Evolutionary conservation across 345 rosid genomes (phyloP).

Genomic region (Salix arbutifolia): DNA sequence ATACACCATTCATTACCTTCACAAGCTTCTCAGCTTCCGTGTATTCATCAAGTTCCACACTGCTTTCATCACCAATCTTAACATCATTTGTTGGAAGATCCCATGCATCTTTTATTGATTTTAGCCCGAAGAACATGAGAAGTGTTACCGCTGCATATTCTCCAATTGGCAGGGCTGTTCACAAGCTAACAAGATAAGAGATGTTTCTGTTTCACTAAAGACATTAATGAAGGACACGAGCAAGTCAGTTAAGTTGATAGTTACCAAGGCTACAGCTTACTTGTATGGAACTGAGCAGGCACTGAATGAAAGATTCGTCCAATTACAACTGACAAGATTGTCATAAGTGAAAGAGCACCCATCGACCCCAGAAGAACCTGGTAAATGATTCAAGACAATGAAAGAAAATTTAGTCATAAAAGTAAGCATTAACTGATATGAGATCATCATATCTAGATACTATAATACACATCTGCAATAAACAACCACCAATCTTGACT

Average conservation of each 20-base stretch:
- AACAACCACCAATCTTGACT: neutral
- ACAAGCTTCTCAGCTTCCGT: constrained; percentile 94
- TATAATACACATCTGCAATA: neutral
- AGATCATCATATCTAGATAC: neutral
- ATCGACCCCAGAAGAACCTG: constrained; percentile 97
- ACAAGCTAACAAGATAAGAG: constrained; percentile 16
- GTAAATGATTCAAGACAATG: constrained; percentile 28
- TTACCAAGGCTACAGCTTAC: constrained; percentile 42
- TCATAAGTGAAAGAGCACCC: constrained; percentile 96
- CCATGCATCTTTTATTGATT: constrained; percentile 98
- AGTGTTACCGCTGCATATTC: constrained; percentile 93
- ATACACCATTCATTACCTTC: constrained; percentile 39
- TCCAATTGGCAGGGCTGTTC: constrained; percentile 88
- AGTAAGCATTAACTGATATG: neutral
- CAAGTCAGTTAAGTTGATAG: neutral
- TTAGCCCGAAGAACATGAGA: constrained; percentile 86
- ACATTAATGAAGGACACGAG: neutral
- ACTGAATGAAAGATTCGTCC: constrained; percentile 90
- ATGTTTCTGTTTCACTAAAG: neutral
- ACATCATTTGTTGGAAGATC: constrained; percentile 57
- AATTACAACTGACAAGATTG: constrained; percentile 80
- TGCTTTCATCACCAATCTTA: constrained; percentile 47
- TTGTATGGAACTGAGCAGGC: constrained; percentile 95
- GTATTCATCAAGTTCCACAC: constrained; percentile 74
- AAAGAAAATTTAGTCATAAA: neutral